Conservation (phyloP, 2,329 filamentous ascomycete species). For the Gyromitra esculenta region DNA sequence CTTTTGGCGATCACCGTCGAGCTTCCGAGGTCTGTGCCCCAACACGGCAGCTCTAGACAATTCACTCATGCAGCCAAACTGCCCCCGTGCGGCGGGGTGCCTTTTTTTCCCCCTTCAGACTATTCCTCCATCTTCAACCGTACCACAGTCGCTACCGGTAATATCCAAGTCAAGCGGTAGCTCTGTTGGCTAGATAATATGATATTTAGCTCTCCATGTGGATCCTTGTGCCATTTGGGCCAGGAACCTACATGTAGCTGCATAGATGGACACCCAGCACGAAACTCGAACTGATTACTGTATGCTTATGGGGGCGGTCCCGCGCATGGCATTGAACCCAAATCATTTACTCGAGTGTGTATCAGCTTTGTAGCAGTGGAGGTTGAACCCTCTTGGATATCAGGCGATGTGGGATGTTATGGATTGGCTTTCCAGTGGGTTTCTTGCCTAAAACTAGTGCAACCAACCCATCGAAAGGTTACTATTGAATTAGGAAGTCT, state of each 20-base stretch:
- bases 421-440: no score
- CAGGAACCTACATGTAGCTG: not conserved
- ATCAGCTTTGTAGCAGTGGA: no score
- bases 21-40: slow-evolving; percentile 12
- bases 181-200: not conserved
- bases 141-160: not conserved
- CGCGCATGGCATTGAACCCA: no score
- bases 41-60: slow-evolving; percentile 28
- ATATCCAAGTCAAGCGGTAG: slow-evolving; percentile 7
- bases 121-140: not conserved
- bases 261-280: not conserved
- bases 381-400: no score
- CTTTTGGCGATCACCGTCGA: slow-evolving; percentile 17
- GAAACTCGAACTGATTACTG: not conserved
- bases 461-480: no score
- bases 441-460: no score
- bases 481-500: no score
- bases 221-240: not conserved
- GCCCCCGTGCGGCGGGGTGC: not conserved
- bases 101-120: not conserved
- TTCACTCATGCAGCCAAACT: slow-evolving; percentile 23
- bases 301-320: not conserved
- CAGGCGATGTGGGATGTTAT: no score
- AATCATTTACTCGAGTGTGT: no score
- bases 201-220: not conserved